Conservation (phyloP, 1,284 basidiomycete species). For the Ganoderma leucocontextum region DNA sequence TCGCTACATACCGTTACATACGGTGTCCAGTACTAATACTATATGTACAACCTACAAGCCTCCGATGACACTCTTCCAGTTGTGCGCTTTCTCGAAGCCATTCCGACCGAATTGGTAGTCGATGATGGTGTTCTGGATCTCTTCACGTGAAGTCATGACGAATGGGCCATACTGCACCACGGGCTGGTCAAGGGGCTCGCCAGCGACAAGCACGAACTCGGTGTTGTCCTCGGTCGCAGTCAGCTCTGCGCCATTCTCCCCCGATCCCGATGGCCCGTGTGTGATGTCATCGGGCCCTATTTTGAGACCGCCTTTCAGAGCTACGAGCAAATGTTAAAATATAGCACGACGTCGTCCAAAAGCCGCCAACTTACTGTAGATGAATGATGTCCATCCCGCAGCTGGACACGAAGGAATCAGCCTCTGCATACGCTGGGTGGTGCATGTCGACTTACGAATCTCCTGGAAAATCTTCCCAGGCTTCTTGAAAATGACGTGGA, state of each 20-base stretch:
- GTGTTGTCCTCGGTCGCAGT: slow-evolving; percentile 66
- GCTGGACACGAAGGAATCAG: slow-evolving; percentile 50
- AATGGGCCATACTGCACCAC: slow-evolving; percentile 91
- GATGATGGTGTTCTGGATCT: slow-evolving; percentile 83
- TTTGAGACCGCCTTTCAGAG: slow-evolving; percentile 70
- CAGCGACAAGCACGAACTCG: slow-evolving; percentile 82
- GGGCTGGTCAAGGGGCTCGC: slow-evolving; percentile 89
- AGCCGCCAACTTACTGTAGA: slow-evolving; percentile 67
- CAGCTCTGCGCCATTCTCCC: slow-evolving; percentile 70
- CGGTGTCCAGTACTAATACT: neutral
- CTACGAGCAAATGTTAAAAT: slow-evolving; percentile 45
- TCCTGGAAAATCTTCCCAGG: slow-evolving; percentile 83
- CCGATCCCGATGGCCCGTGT: slow-evolving; percentile 59
- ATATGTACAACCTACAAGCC: slow-evolving; percentile 4
- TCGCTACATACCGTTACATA: neutral
- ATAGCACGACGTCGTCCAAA: neutral
- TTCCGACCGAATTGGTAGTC: slow-evolving; percentile 86
- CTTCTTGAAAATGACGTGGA: slow-evolving; percentile 81
- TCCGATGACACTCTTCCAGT: slow-evolving; percentile 89
- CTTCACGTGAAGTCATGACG: slow-evolving; percentile 84
- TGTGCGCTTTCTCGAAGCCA: slow-evolving; percentile 91
- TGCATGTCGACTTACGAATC: slow-evolving; percentile 65
- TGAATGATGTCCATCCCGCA: slow-evolving; percentile 82
- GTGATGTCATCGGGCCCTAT: slow-evolving; percentile 61
- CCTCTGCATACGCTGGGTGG: neutral